Evolutionary conservation across 148 eudicot genomes (phyloP), one percentile per base, ranked within the genome.

Genomic region (Camellia lanceoleosa): DNA sequence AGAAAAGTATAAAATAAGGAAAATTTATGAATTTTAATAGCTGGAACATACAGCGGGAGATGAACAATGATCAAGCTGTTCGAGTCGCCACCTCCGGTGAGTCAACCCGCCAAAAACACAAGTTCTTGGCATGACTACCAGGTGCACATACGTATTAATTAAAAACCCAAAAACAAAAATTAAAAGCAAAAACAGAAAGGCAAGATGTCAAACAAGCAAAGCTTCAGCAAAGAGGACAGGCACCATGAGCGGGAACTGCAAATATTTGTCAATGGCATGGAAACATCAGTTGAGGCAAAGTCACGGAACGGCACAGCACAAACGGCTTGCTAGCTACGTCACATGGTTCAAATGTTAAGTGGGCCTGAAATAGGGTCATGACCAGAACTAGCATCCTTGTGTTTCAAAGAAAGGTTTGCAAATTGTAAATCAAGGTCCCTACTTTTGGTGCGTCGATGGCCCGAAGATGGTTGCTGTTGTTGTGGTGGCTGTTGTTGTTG

Each of bases 401-500:
- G 92, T 78, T 87, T 92, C 76, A 94, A 80, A 75, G 86, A 84
- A 62, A 94, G 93, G 60, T 79, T 87, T 59, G 94, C 89, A 76
- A 94, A 89, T 75, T 94, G 98, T 3, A 89, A 86, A 76, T 92
- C 95, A 14, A 94, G 93, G 78, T 94, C 97, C 80, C 87, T 89
- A 84, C 98, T 94, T 16, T 79, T 89, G 67, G 79, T 80, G 68
- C 95, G 92, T 79, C 93, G 88, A 81, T 83, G 97, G 79, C 89
- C 78, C 46, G 92, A 80, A 81, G 93, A 41, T 47, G 86, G 89
- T 58, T 79, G 83, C 74, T 56, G 83, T 41, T 80, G 80, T 30
- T 49, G 52, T 0, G 5, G 52, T 49, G 5, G 52, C 52, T 49
- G 52, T 7, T 49, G 52, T 49, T 49, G 52, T 49, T 86, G 89